These are phyloP conservation scores for Rosellinia necatrix DNA, from an alignment of 2,329 filamentous ascomycete species.

Conservation along the genomic window DNA sequence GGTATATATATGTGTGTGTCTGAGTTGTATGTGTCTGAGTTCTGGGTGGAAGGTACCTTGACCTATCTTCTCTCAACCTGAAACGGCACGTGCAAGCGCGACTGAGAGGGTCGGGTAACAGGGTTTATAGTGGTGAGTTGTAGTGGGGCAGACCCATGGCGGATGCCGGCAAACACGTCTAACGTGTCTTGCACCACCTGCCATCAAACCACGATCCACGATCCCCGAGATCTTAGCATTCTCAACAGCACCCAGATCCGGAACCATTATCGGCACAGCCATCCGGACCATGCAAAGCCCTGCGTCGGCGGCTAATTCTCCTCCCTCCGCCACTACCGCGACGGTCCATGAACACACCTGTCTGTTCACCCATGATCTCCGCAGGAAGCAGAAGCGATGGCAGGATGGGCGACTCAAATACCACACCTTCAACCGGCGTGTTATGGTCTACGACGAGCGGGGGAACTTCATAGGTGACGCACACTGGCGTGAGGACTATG, in stretches of 20 bases:
- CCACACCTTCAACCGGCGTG: conserved; percentile 86
- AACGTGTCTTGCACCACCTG: conserved; percentile 9
- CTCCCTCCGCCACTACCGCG: conserved; percentile 48
- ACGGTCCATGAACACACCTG: conserved; percentile 81
- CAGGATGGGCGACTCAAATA: conserved; percentile 88
- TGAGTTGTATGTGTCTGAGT: too few species aligned
- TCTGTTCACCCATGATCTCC: conserved; percentile 84
- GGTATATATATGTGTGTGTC: too few species aligned
- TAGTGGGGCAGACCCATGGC: conserved; percentile 13
- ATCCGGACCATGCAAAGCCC: conserved; percentile 33
- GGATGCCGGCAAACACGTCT: conserved; percentile 12
- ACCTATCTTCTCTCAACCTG: too few species aligned
- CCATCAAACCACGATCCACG: background rate
- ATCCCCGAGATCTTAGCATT: too few species aligned
- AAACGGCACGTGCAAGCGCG: conserved; percentile 35
- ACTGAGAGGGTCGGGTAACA: background rate
- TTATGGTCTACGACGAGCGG: conserved; percentile 87
- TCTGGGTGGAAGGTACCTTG: background rate
- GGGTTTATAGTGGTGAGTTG: background rate
- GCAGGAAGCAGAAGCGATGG: conserved; percentile 89
- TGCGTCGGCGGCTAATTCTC: conserved; percentile 24
- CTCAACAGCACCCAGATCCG: too few species aligned
- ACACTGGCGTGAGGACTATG: conserved; percentile 73
- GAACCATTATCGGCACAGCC: conserved; percentile 29
- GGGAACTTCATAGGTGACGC: conserved; percentile 83